Evolutionary conservation across 345 rosid genomes (phyloP).

Genomic region (Aquilaria sinensis): DNA sequence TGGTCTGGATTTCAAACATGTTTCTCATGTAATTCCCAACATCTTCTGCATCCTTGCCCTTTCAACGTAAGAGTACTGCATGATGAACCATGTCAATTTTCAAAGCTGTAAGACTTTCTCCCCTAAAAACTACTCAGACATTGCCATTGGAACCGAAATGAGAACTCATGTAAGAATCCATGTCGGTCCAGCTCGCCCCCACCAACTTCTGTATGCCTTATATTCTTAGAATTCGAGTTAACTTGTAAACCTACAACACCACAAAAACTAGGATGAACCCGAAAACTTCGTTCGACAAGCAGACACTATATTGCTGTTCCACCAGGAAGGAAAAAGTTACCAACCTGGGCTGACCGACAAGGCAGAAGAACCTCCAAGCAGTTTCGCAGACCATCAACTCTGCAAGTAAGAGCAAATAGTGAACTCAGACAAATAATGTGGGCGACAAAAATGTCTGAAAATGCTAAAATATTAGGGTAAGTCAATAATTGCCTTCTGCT

Average conservation of each 20-base stretch:
- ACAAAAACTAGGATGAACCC: neutral
- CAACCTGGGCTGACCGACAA: slow-evolving; percentile 88
- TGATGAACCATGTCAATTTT: too few species aligned
- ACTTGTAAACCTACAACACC: slow-evolving; percentile 51
- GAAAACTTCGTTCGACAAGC: neutral
- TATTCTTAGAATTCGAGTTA: slow-evolving; percentile 57
- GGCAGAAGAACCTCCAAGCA: slow-evolving; percentile 81
- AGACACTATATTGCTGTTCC: neutral
- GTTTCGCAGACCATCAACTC: slow-evolving; percentile 68
- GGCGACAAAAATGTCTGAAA: neutral
- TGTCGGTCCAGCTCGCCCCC: too few species aligned
- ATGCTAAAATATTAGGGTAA: neutral
- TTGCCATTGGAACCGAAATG: too few species aligned
- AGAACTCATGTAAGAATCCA: too few species aligned
- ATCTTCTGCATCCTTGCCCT: too few species aligned
- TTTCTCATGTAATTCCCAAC: too few species aligned
- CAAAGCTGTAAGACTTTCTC: too few species aligned
- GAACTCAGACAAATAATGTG: neutral
- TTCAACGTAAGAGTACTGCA: too few species aligned
- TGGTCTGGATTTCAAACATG: too few species aligned
- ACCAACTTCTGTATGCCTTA: slow-evolving; percentile 14
- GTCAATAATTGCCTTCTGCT: slow-evolving; percentile 42
- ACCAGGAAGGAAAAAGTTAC: slow-evolving; percentile 16
- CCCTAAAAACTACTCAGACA: too few species aligned
- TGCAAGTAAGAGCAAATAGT: slow-evolving; percentile 14